A percentile compares a stretch with the other conserved stretches of the same genome.
Conservation (phyloP, 2,329 filamentous ascomycete genomes). For the Botrytis medusae region DNA sequence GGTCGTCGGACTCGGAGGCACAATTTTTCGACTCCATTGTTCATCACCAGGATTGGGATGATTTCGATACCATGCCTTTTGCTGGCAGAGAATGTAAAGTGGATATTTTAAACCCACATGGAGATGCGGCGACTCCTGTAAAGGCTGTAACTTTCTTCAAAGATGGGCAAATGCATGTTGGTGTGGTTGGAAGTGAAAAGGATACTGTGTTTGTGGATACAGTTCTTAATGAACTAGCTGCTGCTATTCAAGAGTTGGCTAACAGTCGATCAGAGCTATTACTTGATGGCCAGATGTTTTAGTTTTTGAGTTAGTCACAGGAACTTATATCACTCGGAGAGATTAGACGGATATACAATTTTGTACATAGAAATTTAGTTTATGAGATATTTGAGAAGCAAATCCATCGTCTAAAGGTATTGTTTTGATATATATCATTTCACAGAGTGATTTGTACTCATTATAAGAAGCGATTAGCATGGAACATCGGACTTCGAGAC, state of each 20-base stretch:
- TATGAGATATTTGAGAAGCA: neutral
- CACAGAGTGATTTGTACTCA: neutral
- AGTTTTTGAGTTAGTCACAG: neutral
- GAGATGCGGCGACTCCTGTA: conserved; percentile 45
- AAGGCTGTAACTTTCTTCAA: conserved; percentile 49
- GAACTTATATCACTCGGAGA: neutral
- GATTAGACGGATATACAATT: neutral
- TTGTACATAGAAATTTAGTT: neutral
- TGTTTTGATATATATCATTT: too few species aligned
- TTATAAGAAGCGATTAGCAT: neutral
- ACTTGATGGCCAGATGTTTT: conserved; percentile 24
- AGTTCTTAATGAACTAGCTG: conserved; percentile 39
- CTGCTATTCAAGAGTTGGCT: conserved; percentile 30
- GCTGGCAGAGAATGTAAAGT: conserved; percentile 37
- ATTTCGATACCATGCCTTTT: conserved; percentile 47
- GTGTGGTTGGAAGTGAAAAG: conserved; percentile 47
- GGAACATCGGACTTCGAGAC: neutral
- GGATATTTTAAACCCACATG: conserved; percentile 42
- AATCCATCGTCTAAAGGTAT: neutral
- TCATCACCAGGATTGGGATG: conserved; percentile 42
- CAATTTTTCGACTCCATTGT: conserved; percentile 41
- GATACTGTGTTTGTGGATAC: conserved; percentile 42
- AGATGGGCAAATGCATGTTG: conserved; percentile 44
- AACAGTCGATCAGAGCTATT: conserved; percentile 18
- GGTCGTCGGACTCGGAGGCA: conserved; percentile 32